Percentiles rank a stretch among this genome's conserved stretches.
phyloP scores from a whole-genome alignment of 2,329 filamentous ascomycete species.

The Aspergillus fischeri region DNA sequence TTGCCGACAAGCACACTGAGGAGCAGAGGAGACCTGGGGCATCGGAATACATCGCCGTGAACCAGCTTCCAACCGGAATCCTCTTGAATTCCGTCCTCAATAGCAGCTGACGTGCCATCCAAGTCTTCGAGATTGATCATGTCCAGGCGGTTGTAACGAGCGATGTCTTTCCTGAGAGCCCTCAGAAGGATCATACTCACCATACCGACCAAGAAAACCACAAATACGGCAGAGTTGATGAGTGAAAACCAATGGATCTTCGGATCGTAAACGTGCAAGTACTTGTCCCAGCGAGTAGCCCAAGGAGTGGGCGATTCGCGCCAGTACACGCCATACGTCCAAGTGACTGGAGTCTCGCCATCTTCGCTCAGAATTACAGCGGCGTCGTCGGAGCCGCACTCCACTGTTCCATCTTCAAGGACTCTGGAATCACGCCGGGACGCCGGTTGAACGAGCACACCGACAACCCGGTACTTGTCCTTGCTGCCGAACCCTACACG shows the following conservation, averaged over 20 bases:
- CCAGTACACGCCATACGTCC: slow-evolving; percentile 94
- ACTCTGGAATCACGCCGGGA: slow-evolving; percentile 59
- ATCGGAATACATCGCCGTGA: slow-evolving; percentile 94
- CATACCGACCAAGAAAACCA: slow-evolving; percentile 84
- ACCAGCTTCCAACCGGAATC: slow-evolving; percentile 99
- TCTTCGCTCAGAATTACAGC: slow-evolving; percentile 63
- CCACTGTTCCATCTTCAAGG: slow-evolving; percentile 50
- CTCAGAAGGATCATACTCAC: slow-evolving; percentile 89
- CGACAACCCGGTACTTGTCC: slow-evolving; percentile 80
- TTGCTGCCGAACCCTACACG: slow-evolving; percentile 55
- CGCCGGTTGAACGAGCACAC: slow-evolving; percentile 79
- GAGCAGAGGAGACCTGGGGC: slow-evolving; percentile 75
- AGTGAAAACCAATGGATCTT: slow-evolving; percentile 99
- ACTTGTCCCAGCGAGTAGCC: slow-evolving; percentile 98
- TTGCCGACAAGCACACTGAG: slow-evolving; percentile 87
- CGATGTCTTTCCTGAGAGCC: slow-evolving; percentile 90
- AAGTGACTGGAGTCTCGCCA: slow-evolving; percentile 65
- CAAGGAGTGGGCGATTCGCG: slow-evolving; percentile 77
- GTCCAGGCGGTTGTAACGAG: slow-evolving; percentile 91
- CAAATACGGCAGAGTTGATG: slow-evolving; percentile 92
- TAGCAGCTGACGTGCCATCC: slow-evolving; percentile 65
- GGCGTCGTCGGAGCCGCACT: slow-evolving; percentile 59
- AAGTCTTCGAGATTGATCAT: slow-evolving; percentile 87
- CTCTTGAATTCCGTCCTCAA: slow-evolving; percentile 92
- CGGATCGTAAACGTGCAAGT: slow-evolving; percentile 92